These are phyloP conservation scores for Leavenworthia alabamica DNA, from an alignment of 345 rosid genomes.

Conservation along the genomic window DNA sequence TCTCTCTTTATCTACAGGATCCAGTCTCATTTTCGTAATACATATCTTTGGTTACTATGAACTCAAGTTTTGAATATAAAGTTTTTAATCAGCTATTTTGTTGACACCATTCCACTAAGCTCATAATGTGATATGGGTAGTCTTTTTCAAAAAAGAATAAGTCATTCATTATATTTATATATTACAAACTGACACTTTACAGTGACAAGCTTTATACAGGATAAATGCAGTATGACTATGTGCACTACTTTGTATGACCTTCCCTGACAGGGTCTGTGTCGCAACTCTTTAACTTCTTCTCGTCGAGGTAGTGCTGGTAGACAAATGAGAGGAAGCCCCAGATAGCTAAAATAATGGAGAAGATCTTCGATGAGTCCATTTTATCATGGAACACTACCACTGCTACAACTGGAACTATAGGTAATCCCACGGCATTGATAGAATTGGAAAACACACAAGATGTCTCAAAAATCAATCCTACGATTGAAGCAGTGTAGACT, in stretches of 20 bases:
- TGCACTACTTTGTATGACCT: not conserved
- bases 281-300: slow-evolving; percentile 3
- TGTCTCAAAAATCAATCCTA: slow-evolving; percentile 27
- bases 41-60: not conserved
- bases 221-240: not conserved
- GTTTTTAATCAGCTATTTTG: slow-evolving; percentile 1
- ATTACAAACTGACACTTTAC: not conserved
- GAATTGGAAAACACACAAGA: slow-evolving; percentile 26
- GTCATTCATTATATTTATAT: not conserved
- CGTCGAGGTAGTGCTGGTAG: slow-evolving; percentile 56
- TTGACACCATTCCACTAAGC: not conserved
- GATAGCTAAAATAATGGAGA: slow-evolving; percentile 47
- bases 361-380: slow-evolving; percentile 52
- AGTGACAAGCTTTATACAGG: not conserved
- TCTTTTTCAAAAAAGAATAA: not conserved
- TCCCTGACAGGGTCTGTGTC: slow-evolving; percentile 7
- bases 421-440: slow-evolving; percentile 36
- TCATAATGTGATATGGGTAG: not conserved
- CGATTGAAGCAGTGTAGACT: slow-evolving; percentile 35
- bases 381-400: slow-evolving; percentile 40
- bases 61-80: slow-evolving; percentile 1
- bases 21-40: not conserved
- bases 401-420: slow-evolving; percentile 38
- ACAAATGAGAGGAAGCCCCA: slow-evolving; percentile 60
- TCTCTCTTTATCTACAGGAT: not conserved